Evolutionary conservation across 192 early-diverging fungal genomes (phyloP).

Genomic region (Entomortierella lignicola): DNA sequence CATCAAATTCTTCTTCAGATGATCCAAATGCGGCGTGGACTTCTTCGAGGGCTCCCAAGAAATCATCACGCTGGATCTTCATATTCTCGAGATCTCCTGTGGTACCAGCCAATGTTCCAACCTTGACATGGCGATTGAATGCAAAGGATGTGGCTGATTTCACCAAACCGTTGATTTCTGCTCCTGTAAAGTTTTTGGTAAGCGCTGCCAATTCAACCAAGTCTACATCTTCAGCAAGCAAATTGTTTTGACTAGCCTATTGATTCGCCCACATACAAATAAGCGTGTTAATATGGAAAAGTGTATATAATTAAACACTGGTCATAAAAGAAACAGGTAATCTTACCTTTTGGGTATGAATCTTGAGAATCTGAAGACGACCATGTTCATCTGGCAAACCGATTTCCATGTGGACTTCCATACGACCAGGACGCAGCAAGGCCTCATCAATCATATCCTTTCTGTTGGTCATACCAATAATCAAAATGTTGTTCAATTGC

Average conservation of each 20-base stretch:
- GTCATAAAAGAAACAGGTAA: not conserved
- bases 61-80: constrained; percentile 88
- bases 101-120: constrained; percentile 86
- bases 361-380: constrained; percentile 94
- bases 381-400: constrained; percentile 92
- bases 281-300: too few relatives aligned
- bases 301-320: too few relatives aligned
- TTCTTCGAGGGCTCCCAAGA: constrained; percentile 90
- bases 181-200: constrained; percentile 98
- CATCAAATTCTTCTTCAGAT: constrained; percentile 88
- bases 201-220: constrained; percentile 84
- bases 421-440: constrained; percentile 91
- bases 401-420: constrained; percentile 98
- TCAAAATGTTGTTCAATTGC: constrained; percentile 96
- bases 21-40: constrained; percentile 96
- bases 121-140: constrained; percentile 96
- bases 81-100: constrained; percentile 89
- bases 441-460: constrained; percentile 99
- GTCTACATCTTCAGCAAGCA: constrained; percentile 86
- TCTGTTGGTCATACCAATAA: constrained; percentile 99
- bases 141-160: constrained; percentile 95
- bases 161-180: constrained; percentile 94
- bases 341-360: constrained; percentile 86
- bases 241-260: constrained; percentile 82
- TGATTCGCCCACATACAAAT: not conserved